Conservation (phyloP, 768 basidiomycete genomes). For the Tulasnella sp. region DNA sequence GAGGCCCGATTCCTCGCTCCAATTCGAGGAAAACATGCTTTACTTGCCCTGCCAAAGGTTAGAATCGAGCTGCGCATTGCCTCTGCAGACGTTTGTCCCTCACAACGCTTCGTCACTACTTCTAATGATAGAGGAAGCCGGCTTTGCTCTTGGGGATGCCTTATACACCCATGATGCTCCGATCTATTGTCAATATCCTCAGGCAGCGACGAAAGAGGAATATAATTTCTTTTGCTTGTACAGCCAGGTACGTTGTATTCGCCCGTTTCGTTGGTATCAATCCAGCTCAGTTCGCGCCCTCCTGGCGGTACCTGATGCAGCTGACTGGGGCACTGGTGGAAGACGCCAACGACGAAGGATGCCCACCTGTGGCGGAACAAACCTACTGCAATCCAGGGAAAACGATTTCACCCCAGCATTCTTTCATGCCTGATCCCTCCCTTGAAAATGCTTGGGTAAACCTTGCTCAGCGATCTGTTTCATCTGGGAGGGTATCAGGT, state of each 20-base stretch:
- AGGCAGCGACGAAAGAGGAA: background rate
- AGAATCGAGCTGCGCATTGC: background rate
- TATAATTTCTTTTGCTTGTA: background rate
- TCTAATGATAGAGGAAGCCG: background rate
- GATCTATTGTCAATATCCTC: background rate
- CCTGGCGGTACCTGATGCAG: background rate
- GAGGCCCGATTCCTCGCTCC: background rate
- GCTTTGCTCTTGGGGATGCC: background rate
- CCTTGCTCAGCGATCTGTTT: background rate
- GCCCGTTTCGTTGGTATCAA: background rate
- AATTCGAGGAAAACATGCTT: background rate
- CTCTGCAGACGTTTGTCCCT: background rate
- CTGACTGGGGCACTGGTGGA: background rate
- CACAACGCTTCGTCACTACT: background rate
- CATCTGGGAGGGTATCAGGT: background rate
- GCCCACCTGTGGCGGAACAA: background rate
- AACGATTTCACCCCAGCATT: background rate
- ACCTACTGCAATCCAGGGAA: background rate
- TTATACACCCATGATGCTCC: background rate
- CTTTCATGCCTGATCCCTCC: background rate
- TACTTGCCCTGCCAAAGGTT: background rate
- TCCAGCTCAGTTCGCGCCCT: background rate
- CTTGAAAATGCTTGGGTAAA: background rate
- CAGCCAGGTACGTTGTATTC: background rate
- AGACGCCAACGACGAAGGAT: background rate